Conservation (phyloP, 371 early-diverging fungal genomes). For the Fennellomyces sp. region DNA sequence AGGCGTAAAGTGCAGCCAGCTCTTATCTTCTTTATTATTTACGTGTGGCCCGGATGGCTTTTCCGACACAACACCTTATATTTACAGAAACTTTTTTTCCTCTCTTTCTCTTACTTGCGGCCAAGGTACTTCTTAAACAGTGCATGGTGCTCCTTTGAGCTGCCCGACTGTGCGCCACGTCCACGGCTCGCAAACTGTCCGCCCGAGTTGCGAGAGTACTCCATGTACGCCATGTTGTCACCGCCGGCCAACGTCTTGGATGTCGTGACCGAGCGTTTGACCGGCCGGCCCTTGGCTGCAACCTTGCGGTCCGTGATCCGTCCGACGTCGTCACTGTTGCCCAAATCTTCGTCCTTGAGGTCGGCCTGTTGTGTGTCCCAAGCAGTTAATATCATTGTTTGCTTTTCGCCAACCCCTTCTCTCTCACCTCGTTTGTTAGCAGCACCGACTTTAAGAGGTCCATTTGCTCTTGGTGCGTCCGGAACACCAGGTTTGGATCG, state of each 20-base stretch:
- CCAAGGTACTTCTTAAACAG: conserved; percentile 72
- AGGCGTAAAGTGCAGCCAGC: neutral
- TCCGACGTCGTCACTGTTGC: conserved; percentile 44
- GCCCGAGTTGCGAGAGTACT: conserved; percentile 57
- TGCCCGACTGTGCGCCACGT: conserved; percentile 34
- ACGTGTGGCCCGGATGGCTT: neutral
- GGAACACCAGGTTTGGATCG: conserved; percentile 73
- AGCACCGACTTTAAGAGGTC: conserved; percentile 90
- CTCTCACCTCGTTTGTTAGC: conserved; percentile 71
- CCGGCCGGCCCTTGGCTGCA: conserved; percentile 38
- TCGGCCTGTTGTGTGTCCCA: conserved; percentile 43
- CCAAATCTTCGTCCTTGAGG: conserved; percentile 60
- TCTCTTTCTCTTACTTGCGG: conserved; percentile 28
- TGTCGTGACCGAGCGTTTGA: conserved; percentile 58
- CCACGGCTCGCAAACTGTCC: conserved; percentile 47
- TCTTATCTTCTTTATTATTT: neutral
- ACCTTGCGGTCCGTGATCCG: conserved; percentile 47
- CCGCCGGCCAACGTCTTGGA: conserved; percentile 88
- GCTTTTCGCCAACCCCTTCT: conserved; percentile 29
- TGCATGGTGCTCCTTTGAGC: conserved; percentile 64
- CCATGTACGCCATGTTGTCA: conserved; percentile 95
- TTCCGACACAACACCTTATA: neutral
- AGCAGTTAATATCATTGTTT: conserved; percentile 17
- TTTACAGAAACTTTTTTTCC: neutral
- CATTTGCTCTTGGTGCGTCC: conserved; percentile 81